These are phyloP conservation scores for Plantago ovata DNA, from an alignment of 257 asterid genomes.

Conservation along the genomic window DNA sequence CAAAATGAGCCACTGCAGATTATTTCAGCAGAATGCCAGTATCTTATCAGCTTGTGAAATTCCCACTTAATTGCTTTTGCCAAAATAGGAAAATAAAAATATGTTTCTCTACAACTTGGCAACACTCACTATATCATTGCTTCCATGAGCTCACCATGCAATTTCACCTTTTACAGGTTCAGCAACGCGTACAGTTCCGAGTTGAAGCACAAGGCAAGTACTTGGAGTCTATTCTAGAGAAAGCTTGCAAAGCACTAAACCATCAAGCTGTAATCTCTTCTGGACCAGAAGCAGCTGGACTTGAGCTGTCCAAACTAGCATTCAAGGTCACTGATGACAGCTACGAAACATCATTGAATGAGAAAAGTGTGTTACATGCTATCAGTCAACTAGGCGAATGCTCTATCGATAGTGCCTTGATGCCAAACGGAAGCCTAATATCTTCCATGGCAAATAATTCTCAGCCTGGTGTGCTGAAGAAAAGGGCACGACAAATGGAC, in stretches of 20 bases:
- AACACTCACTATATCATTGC: neutral
- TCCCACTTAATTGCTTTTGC: too few species aligned
- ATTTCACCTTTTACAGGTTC: slow-evolving; percentile 34
- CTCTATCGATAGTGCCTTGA: slow-evolving; percentile 40
- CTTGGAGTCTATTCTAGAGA: slow-evolving; percentile 49
- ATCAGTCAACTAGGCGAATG: slow-evolving; percentile 55
- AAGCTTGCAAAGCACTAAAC: slow-evolving; percentile 54
- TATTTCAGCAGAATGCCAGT: too few species aligned
- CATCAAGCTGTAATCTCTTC: slow-evolving; percentile 41
- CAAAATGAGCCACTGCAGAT: too few species aligned
- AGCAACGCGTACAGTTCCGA: slow-evolving; percentile 44
- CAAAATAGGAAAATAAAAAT: too few species aligned
- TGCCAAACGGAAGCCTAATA: slow-evolving; percentile 34
- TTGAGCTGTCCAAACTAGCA: slow-evolving; percentile 65
- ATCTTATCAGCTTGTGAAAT: too few species aligned
- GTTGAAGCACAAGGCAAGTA: slow-evolving; percentile 61
- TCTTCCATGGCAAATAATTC: slow-evolving; percentile 37
- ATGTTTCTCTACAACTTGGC: neutral
- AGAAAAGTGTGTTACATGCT: slow-evolving; percentile 24
- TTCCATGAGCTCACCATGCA: neutral
- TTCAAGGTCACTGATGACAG: slow-evolving; percentile 58
- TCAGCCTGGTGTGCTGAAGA: slow-evolving; percentile 49
- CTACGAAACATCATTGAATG: slow-evolving; percentile 20
- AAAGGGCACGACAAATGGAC: slow-evolving; percentile 51
- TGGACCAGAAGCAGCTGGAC: slow-evolving; percentile 56